Percentiles rank a stretch among this genome's conserved stretches.
phyloP scores from a whole-genome alignment of 176 grass and related monocot genomes.

The Bothriochloa decipiens region DNA sequence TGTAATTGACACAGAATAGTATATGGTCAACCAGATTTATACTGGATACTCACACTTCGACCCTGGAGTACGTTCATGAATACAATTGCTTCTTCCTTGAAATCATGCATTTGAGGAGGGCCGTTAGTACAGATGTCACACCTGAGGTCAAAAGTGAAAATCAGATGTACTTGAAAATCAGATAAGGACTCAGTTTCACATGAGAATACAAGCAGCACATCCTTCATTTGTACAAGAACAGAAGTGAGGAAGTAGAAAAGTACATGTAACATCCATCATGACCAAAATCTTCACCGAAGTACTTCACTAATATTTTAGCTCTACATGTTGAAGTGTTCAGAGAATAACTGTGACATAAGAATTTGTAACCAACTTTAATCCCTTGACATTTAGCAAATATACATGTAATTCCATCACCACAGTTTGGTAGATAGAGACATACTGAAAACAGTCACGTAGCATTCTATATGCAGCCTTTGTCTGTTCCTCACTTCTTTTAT shows the following conservation, averaged over 20 bases:
- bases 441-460: slow-evolving; percentile 84
- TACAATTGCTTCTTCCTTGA: slow-evolving; percentile 67
- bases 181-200: neutral
- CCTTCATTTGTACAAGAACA: slow-evolving; percentile 30
- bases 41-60: slow-evolving; percentile 51
- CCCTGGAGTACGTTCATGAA: slow-evolving; percentile 67
- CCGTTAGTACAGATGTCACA: slow-evolving; percentile 84
- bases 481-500: slow-evolving; percentile 83
- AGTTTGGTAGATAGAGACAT: slow-evolving; percentile 39
- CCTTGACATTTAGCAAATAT: slow-evolving; percentile 13
- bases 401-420: neutral
- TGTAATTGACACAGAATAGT: slow-evolving; percentile 19
- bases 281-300: slow-evolving; percentile 86
- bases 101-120: slow-evolving; percentile 81
- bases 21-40: slow-evolving; percentile 32
- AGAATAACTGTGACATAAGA: slow-evolving; percentile 73
- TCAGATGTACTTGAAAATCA: slow-evolving; percentile 23
- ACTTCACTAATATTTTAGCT: slow-evolving; percentile 81
- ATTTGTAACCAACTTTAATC: slow-evolving; percentile 32
- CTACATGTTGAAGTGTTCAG: slow-evolving; percentile 78
- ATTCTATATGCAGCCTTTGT: slow-evolving; percentile 86
- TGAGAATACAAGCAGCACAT: slow-evolving; percentile 16
- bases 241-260: slow-evolving; percentile 30
- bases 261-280: slow-evolving; percentile 70
- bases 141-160: slow-evolving; percentile 44